A percentile compares a stretch with the other conserved stretches of the same genome.
These are phyloP conservation scores for Ceriops decandra DNA, from an alignment of 345 rosid genomes.

Conservation along the genomic window DNA sequence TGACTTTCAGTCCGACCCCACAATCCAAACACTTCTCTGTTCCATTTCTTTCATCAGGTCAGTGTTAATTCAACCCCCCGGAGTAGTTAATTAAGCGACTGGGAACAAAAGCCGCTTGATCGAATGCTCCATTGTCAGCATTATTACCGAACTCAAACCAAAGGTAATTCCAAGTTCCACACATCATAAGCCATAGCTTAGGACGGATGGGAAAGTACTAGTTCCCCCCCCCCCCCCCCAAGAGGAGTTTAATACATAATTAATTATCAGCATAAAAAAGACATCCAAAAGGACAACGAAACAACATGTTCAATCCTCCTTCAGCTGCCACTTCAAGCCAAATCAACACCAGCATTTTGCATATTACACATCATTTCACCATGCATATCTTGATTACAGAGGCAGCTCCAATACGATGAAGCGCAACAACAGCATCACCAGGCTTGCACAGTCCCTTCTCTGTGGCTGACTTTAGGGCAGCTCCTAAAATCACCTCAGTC, in stretches of 20 bases:
- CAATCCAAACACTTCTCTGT: too few relatives aligned
- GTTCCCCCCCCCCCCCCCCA: not conserved
- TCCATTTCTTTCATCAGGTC: too few relatives aligned
- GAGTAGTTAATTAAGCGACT: too few relatives aligned
- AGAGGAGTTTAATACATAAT: not conserved
- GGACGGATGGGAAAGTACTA: not conserved
- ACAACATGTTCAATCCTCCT: not conserved
- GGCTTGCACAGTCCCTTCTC: slow-evolving; percentile 55
- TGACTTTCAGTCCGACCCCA: too few relatives aligned
- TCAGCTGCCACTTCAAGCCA: slow-evolving; percentile 6
- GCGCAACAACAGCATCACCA: slow-evolving; percentile 77
- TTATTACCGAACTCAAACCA: too few relatives aligned
- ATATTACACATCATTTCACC: slow-evolving; percentile 43
- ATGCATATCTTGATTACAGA: slow-evolving; percentile 84
- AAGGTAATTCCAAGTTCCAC: not conserved
- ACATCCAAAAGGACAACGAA: not conserved
- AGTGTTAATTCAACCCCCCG: too few relatives aligned
- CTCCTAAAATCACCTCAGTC: slow-evolving; percentile 68
- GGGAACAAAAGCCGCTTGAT: too few relatives aligned
- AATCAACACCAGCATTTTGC: not conserved
- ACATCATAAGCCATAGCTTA: not conserved
- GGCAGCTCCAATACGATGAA: slow-evolving; percentile 85
- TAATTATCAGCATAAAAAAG: not conserved
- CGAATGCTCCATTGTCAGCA: too few relatives aligned
- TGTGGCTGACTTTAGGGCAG: slow-evolving; percentile 66